Evolutionary conservation across 1,284 basidiomycete species (phyloP).

Genomic region (Golubevia pallescens): DNA sequence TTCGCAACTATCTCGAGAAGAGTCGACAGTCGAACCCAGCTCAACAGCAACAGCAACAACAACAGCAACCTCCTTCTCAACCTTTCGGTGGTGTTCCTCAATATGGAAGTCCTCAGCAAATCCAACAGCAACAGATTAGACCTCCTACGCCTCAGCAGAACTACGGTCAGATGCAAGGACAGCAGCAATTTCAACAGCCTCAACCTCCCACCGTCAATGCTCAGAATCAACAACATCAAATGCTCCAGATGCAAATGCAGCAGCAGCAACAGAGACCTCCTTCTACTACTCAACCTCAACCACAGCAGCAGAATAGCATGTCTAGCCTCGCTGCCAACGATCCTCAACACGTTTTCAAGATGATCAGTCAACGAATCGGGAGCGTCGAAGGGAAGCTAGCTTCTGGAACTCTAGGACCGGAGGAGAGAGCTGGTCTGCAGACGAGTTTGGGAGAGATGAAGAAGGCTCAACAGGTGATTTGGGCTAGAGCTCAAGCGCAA

Average conservation of each 20-base stretch:
- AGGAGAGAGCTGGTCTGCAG: background rate
- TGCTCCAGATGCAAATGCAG: constrained; percentile 12
- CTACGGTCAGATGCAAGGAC: constrained; percentile 13
- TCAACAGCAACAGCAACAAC: too few species aligned
- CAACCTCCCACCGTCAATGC: background rate
- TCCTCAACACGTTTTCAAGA: background rate
- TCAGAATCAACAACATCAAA: constrained; percentile 11
- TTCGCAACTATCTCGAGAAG: background rate
- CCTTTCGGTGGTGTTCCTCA: background rate
- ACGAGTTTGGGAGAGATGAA: background rate
- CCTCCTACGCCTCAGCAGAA: constrained; percentile 17
- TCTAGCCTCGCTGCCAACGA: background rate
- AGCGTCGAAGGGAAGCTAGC: background rate
- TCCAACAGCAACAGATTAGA: constrained; percentile 20
- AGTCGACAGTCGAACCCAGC: background rate
- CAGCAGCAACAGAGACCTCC: constrained; percentile 16
- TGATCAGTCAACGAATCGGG: background rate
- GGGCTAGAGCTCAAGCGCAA: background rate
- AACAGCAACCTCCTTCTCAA: background rate
- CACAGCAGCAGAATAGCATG: background rate
- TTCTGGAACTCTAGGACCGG: background rate
- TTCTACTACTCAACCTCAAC: constrained; percentile 4
- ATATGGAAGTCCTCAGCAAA: constrained; percentile 4
- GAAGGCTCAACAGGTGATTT: background rate
- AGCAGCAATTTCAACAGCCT: constrained; percentile 19